Evolutionary conservation across 1,284 basidiomycete genomes (phyloP).

Genomic region (Moesziomyces parantarcticus): DNA sequence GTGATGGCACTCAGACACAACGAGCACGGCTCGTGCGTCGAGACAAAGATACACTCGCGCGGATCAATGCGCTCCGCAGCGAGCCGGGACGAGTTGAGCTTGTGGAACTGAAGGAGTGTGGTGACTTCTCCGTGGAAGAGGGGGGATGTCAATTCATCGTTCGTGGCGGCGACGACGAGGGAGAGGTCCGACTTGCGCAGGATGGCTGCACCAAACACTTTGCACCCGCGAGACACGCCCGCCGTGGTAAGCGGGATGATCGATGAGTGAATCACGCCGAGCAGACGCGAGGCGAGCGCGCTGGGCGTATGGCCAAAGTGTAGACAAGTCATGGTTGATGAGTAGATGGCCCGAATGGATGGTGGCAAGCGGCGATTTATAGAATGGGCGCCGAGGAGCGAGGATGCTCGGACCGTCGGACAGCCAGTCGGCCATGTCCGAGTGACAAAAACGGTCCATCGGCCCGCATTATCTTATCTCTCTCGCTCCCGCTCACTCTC

Average conservation of each 20-base stretch:
- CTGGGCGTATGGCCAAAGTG: conserved; percentile 13
- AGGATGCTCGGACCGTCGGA: conserved; percentile 23
- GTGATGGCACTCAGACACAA: conserved; percentile 31
- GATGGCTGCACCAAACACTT: conserved; percentile 39
- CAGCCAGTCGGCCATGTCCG: conserved; percentile 10
- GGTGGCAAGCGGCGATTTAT: background rate
- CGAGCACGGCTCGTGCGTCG: conserved; percentile 31
- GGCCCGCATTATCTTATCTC: conserved; percentile 21
- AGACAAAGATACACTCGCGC: conserved; percentile 17
- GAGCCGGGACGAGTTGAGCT: background rate
- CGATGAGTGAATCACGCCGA: conserved; percentile 5
- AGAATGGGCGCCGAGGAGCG: background rate
- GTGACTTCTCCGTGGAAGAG: conserved; percentile 21
- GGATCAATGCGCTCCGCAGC: background rate
- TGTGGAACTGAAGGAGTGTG: conserved; percentile 19
- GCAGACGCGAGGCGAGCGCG: conserved; percentile 1
- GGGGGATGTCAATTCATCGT: conserved; percentile 32
- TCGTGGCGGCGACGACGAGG: conserved; percentile 10
- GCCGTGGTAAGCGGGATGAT: conserved; percentile 26
- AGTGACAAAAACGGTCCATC: background rate
- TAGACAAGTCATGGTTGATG: background rate
- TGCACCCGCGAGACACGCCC: conserved; percentile 14
- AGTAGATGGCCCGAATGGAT: too few species aligned
- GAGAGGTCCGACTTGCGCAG: conserved; percentile 13
- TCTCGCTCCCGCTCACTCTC: too few species aligned